Base-by-base conservation (phyloP, 1,139 yeast species). In the Saccharomyces hybrid region DNA sequence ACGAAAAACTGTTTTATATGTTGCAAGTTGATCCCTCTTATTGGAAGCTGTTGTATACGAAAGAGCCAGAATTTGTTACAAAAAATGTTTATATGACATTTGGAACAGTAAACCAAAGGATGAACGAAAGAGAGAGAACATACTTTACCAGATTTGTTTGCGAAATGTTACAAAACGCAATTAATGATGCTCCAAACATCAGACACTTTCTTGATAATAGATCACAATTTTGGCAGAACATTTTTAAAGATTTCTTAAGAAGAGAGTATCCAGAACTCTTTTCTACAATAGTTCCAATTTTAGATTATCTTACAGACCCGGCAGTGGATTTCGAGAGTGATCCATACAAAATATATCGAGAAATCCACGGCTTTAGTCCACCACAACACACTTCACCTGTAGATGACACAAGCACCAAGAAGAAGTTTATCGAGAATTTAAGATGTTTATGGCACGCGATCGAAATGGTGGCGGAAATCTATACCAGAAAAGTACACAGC, bases 21-120 rank as follows among this genome's bases (percentile, higher is more conserved):
- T 71, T 95, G 46, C 99, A 95, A 67, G 88, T 96, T 0, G 89
- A 88, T 64, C 90, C 96, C 0, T 70, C 70, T 0, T 93, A 93
- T 65, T 77, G 93, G 64, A 77, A 84, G 1, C 73, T 84, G 31
- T 69, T 89, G 46, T 78, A 83, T 55, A 50, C 55, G 11, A 57
- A 59, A 29, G 62, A 66, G 31, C 65, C 64, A 13, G 58, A 56
- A 2, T 67, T 65, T 56, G 64, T 64, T 20, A 58, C 60, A 46
- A 61, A 60, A n/a, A 65, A 64, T 53, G 54, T 66, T 2, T 65
- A 67, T 41, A 59, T 66, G 3, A 53, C 68, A 1, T 69, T 65
- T 52, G 61, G 64, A 11, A 66, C 70, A 5, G 57, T 63, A 4
- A 66, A 67, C 50, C 64, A 66, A 42, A 54, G 53, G 31, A 68